These are phyloP conservation scores for Sophora flavescens DNA, from an alignment of 306 rosid genomes.

Conservation along the genomic window DNA sequence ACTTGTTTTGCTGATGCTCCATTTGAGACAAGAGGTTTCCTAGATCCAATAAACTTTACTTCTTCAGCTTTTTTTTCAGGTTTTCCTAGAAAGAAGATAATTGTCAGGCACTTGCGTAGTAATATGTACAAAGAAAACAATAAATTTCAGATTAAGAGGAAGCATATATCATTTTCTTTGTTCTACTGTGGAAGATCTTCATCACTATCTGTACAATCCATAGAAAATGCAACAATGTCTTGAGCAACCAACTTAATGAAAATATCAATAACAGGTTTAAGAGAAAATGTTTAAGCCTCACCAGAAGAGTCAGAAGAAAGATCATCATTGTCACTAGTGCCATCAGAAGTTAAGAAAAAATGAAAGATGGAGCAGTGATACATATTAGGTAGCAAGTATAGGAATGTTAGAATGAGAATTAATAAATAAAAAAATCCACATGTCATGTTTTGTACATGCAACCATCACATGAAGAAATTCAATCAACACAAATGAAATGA, in stretches of 20 bases:
- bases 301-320: too few relatives aligned
- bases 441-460: background rate
- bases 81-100: conserved; percentile 49
- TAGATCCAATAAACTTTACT: conserved; percentile 48
- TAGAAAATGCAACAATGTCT: too few relatives aligned
- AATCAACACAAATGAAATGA: background rate
- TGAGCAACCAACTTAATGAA: too few relatives aligned
- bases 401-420: background rate
- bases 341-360: too few relatives aligned
- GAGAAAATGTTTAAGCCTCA: too few relatives aligned
- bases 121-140: background rate
- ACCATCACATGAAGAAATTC: background rate
- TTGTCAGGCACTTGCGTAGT: background rate
- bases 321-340: too few relatives aligned
- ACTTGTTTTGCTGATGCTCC: conserved; percentile 54
- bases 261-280: too few relatives aligned
- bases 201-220: too few relatives aligned
- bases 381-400: background rate
- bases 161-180: conserved; percentile 57
- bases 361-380: too few relatives aligned
- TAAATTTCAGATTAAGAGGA: background rate
- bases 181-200: conserved; percentile 33
- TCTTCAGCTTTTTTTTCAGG: conserved; percentile 41
- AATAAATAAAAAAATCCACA: background rate
- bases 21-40: conserved; percentile 24